A percentile compares a stretch with the other conserved stretches of the same genome.
Conservation (phyloP, 1,139 yeast species). For the Insectozyma bohioensis region DNA sequence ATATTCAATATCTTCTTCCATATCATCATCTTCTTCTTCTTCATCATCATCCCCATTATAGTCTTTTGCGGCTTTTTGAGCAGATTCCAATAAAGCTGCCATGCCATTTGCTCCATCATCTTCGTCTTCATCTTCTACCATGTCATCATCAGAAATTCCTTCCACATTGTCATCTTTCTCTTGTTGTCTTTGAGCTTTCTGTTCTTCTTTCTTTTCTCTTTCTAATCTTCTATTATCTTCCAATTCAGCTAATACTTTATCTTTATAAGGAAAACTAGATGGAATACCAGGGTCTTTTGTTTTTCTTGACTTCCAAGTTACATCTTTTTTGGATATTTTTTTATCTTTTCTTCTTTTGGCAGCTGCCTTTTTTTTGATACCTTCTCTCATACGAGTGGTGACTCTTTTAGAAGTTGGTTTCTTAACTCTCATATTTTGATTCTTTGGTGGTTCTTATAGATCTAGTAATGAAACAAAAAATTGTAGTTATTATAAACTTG, state of each 20-base stretch:
- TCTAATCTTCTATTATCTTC: slow-evolving; percentile 69
- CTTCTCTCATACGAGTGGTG: slow-evolving; percentile 91
- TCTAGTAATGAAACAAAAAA: too few species aligned
- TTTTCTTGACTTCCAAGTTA: slow-evolving; percentile 85
- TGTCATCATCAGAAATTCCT: slow-evolving; percentile 42
- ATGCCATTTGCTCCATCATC: slow-evolving; percentile 59
- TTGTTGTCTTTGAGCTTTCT: slow-evolving; percentile 46
- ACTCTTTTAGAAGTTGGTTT: slow-evolving; percentile 83
- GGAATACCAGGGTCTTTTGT: slow-evolving; percentile 95
- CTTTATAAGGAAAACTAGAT: slow-evolving; percentile 90
- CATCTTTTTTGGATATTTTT: slow-evolving; percentile 81
- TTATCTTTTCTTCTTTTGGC: slow-evolving; percentile 87
- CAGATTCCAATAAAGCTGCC: slow-evolving; percentile 85
- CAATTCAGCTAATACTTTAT: slow-evolving; percentile 73
- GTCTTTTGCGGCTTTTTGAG: slow-evolving; percentile 78
- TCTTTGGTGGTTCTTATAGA: too few species aligned
- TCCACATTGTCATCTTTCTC: slow-evolving; percentile 50
- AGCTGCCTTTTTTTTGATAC: slow-evolving; percentile 91
- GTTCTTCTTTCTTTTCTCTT: slow-evolving; percentile 56
- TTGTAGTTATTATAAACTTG: not conserved
- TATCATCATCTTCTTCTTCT: slow-evolving; percentile 38
- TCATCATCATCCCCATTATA: slow-evolving; percentile 56
- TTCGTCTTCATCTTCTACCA: slow-evolving; percentile 38
- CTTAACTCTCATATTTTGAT: slow-evolving; percentile 55
- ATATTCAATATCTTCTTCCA: slow-evolving; percentile 51